Base-by-base conservation (phyloP, 805 yeast genomes). In the Zygoascus ofunaensis region DNA sequence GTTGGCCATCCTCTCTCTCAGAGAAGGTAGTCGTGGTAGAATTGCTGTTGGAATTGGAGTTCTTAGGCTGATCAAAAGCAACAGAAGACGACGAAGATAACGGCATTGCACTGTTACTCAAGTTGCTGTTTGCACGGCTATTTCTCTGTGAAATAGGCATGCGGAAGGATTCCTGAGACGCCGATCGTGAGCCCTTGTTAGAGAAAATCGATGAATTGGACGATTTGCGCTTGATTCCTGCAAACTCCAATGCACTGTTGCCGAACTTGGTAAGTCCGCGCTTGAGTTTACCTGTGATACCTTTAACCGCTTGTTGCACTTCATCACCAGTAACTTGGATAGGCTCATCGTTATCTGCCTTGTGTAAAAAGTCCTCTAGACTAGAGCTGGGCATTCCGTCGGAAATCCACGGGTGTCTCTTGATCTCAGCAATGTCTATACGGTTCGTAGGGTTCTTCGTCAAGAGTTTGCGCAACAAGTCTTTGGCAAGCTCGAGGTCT, bases 231-330 rank as follows among this genome's bases (percentile, higher is more conserved):
- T 59, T 45, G 10, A 59, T 42, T 3, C 63, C 62, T 4, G 62
- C 59, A 41, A 57, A 42, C 30, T 55, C 59, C 28, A 59, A 43
- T 1, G 63, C 61, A 3, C 53, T 48, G 21, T 50, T 44, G 34
- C 61, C 61, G 18, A 59, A 41, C 39, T 68, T 69, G 4, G 72
- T 63, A 3, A 79, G 55, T 21, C 74, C 71, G 46, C 69, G 72
- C 52, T 69, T 76, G 36, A 86, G 69, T 44, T 80, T 70, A 41
- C 77, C 73, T 5, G 87, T 89, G 40, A 87, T 72, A n/a, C 95
- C 95, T 30, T 80, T 73, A 2, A 87, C 87, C 1, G 95, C 95
- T 49, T 77, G 74, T 49, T 79, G 74, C 5, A 84, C 72, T 48
- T 87, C 95, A 46, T 79, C 80, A 39, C 70, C 73, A 2, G 81